A percentile compares a stretch with the other conserved stretches of the same genome.
These are phyloP conservation scores for Narthecium ossifragum DNA, from an alignment of 106 monocot species.

Conservation along the genomic window DNA sequence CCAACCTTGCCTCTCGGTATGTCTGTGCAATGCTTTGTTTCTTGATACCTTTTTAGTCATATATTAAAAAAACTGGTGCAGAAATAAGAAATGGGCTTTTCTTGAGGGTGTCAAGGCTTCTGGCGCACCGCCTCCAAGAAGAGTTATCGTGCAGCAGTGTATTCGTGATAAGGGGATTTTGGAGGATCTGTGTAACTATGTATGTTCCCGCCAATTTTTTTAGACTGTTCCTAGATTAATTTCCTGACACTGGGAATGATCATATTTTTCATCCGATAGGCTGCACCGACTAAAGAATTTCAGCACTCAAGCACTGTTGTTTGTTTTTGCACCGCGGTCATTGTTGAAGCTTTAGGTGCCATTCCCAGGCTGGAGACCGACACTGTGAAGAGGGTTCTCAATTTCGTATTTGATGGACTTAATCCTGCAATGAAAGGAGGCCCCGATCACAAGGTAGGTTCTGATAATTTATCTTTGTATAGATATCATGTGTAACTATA, in stretches of 20 bases:
- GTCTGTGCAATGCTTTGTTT: neutral
- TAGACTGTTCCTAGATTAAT: too few relatives aligned
- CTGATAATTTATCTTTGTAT: too few relatives aligned
- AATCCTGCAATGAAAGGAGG: conserved; percentile 45
- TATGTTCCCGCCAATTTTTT: conserved; percentile 33
- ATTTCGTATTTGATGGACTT: conserved; percentile 70
- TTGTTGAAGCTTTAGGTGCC: conserved; percentile 67
- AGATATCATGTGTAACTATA: too few relatives aligned
- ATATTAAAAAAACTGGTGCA: conserved; percentile 15
- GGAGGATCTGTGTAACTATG: conserved; percentile 79
- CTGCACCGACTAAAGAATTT: conserved; percentile 54
- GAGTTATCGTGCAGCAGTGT: conserved; percentile 84
- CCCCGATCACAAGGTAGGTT: conserved; percentile 61
- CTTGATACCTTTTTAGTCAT: neutral
- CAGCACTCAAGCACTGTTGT: conserved; percentile 59
- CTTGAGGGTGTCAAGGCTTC: conserved; percentile 73
- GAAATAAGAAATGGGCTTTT: conserved; percentile 80
- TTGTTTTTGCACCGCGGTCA: conserved; percentile 80
- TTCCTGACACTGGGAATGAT: too few relatives aligned
- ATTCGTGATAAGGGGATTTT: conserved; percentile 81
- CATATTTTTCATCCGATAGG: conserved; percentile 32
- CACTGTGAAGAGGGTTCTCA: conserved; percentile 45
- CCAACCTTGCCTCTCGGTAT: neutral
- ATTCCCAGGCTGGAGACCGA: conserved; percentile 64
- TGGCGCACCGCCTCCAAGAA: conserved; percentile 80